These are phyloP conservation scores for Xylaria scruposa DNA, from an alignment of 495 filamentous ascomycete species.

Conservation along the genomic window DNA sequence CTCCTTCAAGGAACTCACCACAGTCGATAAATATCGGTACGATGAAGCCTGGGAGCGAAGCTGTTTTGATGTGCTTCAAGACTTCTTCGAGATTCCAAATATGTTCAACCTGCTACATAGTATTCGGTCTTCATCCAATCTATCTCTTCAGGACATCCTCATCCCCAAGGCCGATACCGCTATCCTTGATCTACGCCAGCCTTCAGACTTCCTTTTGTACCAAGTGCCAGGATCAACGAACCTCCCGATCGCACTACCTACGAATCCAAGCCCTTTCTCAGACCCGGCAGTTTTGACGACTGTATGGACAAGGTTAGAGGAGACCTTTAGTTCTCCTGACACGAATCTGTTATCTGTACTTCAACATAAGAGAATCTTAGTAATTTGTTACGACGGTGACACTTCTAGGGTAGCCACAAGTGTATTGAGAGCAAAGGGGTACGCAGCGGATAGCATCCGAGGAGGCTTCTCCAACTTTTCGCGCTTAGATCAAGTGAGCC, in stretches of 20 bases:
- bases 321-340: not conserved
- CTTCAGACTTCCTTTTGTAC: not conserved
- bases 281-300: not conserved
- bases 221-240: not conserved
- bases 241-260: not conserved
- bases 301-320: not conserved
- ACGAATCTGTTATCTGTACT: not conserved
- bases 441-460: constrained; percentile 57
- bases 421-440: constrained; percentile 57
- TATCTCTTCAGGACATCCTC: not conserved
- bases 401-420: constrained; percentile 60
- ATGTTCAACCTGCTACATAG: constrained; percentile 29
- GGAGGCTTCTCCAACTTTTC: constrained; percentile 46
- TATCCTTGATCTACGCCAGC: not conserved
- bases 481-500: not conserved
- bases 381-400: constrained; percentile 62
- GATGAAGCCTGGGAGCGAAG: constrained; percentile 60
- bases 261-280: not conserved
- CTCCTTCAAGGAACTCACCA: not conserved
- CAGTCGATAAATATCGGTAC: constrained; percentile 59
- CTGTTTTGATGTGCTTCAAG: constrained; percentile 46
- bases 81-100: constrained; percentile 44
- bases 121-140: not conserved
- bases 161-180: not conserved
- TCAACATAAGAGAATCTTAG: constrained; percentile 30